Base-by-base conservation (phyloP, 2,329 filamentous ascomycete species). In the Xylariaceae sp. region DNA sequence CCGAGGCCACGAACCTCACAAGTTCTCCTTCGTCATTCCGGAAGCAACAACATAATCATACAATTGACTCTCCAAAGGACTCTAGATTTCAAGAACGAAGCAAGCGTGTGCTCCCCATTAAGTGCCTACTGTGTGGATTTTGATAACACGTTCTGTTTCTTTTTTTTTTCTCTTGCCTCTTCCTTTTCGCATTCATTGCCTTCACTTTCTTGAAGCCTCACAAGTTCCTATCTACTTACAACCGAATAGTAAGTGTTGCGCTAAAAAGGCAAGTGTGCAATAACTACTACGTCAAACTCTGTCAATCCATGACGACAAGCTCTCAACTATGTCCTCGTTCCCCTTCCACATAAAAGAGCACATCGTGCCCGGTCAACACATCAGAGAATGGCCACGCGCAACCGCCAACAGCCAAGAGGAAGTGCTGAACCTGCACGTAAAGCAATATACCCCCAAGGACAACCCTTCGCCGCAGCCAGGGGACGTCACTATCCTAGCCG, bases 401-500 rank as follows among this genome's bases (percentile, higher is more conserved):
- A 90, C 88, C 2, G 79, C 84, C 2, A 77, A 80, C 53, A 81
- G 80, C 9, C 88, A 95, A 64, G 87, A 95, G 60, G 87, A 92
- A 57, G 76, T 81, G 4, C 76, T 96, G 2, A 73, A 84, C 51
- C 72, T 96, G 4, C 83, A 85, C 6, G 80, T 96, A 51, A 96
- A 96, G 75, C 89, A 96, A 68, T 97, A 97, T 68, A 87, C 81
- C 0, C 91, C 91, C 1, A 75, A 83, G 53, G 80, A 86, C 66
- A 91, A 91, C 64, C 78, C 76, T 0, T 71, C 74, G 29, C 87
- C 89, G 0, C 77, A 83, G 59, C 80, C 83, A 1, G 88, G 89
- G 35, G 89, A 94, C 70, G 75, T 96, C 6, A 96, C 90, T 26
- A 85, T 97, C 55, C 84, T 97, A 53, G 90, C 81, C 8, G 86